phyloP scores from a whole-genome alignment of 345 rosid genomes.

The Acer yangbiense region DNA sequence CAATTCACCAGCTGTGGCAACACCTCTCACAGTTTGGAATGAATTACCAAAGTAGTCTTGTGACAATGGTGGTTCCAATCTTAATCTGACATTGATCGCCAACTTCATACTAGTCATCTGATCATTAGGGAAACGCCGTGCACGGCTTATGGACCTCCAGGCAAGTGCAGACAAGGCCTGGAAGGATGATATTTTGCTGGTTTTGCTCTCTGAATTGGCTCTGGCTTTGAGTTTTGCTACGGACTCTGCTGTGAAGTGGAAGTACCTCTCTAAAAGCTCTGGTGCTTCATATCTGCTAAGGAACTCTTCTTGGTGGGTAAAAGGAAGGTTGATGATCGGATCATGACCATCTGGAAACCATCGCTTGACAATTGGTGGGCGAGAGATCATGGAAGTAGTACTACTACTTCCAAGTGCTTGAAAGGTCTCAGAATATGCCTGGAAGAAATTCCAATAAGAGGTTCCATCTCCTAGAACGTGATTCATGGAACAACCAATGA shows the following conservation, averaged over 20 bases:
- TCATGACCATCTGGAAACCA: slow-evolving; percentile 62
- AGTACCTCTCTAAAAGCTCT: slow-evolving; percentile 52
- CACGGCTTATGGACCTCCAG: slow-evolving; percentile 64
- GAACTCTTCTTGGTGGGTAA: slow-evolving; percentile 46
- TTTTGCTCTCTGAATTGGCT: slow-evolving; percentile 47
- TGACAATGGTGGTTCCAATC: slow-evolving; percentile 54
- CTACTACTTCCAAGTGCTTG: slow-evolving; percentile 31
- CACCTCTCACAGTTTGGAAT: slow-evolving; percentile 37
- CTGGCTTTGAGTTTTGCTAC: slow-evolving; percentile 50
- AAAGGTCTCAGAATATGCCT: slow-evolving; percentile 62
- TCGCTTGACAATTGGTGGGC: slow-evolving; percentile 44
- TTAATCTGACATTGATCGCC: slow-evolving; percentile 51
- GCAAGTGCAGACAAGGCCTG: slow-evolving; percentile 64
- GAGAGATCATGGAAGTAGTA: slow-evolving; percentile 35
- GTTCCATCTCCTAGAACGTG: slow-evolving; percentile 65
- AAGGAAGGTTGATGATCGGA: slow-evolving; percentile 52
- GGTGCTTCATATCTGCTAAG: slow-evolving; percentile 47
- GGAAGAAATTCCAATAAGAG: slow-evolving; percentile 76
- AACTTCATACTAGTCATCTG: slow-evolving; percentile 53
- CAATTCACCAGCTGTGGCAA: slow-evolving; percentile 54
- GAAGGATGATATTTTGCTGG: slow-evolving; percentile 65
- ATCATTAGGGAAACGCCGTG: slow-evolving; percentile 36
- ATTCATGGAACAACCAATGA: slow-evolving; percentile 67
- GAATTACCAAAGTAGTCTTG: slow-evolving; percentile 67
- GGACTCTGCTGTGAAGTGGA: slow-evolving; percentile 61